These are phyloP conservation scores for Debaryomyces castellii DNA, from an alignment of 805 yeast genomes.

Conservation along the genomic window DNA sequence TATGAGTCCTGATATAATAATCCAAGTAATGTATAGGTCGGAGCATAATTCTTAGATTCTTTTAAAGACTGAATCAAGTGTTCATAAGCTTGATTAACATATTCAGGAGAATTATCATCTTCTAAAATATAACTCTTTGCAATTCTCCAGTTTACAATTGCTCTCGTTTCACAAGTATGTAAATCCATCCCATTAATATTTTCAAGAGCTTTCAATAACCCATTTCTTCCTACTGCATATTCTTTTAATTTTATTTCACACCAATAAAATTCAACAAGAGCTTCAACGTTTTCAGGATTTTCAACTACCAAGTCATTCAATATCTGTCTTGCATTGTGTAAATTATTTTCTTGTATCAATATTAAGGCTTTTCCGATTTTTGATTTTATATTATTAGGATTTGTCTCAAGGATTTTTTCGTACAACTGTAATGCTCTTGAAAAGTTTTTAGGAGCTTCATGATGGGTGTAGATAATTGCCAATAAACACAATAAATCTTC, in stretches of 20 bases:
- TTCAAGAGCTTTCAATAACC: slow-evolving; percentile 44
- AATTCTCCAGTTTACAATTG: slow-evolving; percentile 67
- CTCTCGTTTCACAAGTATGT: slow-evolving; percentile 53
- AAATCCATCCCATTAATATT: slow-evolving; percentile 51
- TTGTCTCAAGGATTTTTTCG: slow-evolving; percentile 51
- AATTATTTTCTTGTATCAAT: slow-evolving; percentile 61
- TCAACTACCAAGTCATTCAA: slow-evolving; percentile 50
- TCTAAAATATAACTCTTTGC: slow-evolving; percentile 60
- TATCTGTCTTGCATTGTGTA: slow-evolving; percentile 51
- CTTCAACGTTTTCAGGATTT: slow-evolving; percentile 54
- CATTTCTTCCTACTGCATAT: slow-evolving; percentile 49
- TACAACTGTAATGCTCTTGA: slow-evolving; percentile 71
- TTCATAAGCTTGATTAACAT: slow-evolving; percentile 52
- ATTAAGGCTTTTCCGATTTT: slow-evolving; percentile 82
- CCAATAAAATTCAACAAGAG: slow-evolving; percentile 76
- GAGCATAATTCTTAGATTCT: slow-evolving; percentile 63
- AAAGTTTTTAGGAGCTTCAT: slow-evolving; percentile 89
- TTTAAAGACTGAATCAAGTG: slow-evolving; percentile 62
- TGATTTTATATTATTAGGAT: slow-evolving; percentile 55
- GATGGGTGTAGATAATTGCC: slow-evolving; percentile 77
- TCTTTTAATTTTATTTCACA: slow-evolving; percentile 59
- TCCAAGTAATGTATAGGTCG: slow-evolving; percentile 83
- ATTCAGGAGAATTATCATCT: slow-evolving; percentile 13
- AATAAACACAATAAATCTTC: slow-evolving; percentile 61
- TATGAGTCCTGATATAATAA: slow-evolving; percentile 59